Conservation (phyloP, 2,329 filamentous ascomycete species). For the Talaromyces islandicus region DNA sequence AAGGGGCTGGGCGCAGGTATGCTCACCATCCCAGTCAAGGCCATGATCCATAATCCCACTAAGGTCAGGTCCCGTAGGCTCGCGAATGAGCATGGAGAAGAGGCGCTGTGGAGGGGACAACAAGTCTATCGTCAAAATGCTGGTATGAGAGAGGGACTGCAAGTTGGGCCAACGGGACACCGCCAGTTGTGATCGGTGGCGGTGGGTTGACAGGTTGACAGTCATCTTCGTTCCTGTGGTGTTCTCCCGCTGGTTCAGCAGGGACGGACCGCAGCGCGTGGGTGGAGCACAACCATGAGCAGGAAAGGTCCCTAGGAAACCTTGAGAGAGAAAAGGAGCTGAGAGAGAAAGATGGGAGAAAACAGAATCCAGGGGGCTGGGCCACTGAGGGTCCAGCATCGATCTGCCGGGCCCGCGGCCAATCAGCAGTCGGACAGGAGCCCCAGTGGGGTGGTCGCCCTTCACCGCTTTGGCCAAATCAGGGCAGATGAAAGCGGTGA, state of each 20-base stretch:
- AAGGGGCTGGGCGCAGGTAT: background rate
- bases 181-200: background rate
- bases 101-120: background rate
- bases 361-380: constrained; percentile 3
- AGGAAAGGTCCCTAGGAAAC: background rate
- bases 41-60: background rate
- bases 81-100: background rate
- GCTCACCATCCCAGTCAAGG: background rate
- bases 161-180: background rate
- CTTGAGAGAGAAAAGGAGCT: no score
- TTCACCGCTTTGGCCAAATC: background rate
- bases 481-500: background rate
- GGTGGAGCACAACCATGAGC: background rate
- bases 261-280: constrained; percentile 34
- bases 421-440: background rate
- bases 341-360: background rate
- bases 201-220: background rate
- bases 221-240: background rate
- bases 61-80: constrained; percentile 8
- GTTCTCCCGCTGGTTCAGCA: constrained; percentile 23
- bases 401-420: background rate
- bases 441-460: background rate
- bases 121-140: background rate
- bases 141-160: background rate
- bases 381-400: background rate